Evolutionary conservation across 2,329 filamentous ascomycete genomes (phyloP).

Genomic region (Juglanconis juglandina): DNA sequence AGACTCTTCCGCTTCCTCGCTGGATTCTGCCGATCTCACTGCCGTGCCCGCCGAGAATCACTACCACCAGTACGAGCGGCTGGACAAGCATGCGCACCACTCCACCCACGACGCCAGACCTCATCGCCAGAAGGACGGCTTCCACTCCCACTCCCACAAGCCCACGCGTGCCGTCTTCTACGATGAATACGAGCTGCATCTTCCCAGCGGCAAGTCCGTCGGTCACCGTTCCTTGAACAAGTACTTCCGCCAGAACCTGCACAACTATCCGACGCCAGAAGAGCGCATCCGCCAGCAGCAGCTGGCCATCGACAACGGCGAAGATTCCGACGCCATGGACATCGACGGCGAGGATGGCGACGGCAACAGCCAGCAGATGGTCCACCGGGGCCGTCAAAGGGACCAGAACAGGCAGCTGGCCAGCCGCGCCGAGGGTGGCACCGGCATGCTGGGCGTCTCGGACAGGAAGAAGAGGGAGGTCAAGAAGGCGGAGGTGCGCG

Average conservation of each 20-base stretch:
- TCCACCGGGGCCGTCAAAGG: slow-evolving; percentile 30
- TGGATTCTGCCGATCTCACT: slow-evolving; percentile 80
- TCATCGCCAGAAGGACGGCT: slow-evolving; percentile 73
- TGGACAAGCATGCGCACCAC: slow-evolving; percentile 73
- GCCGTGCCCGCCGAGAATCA: slow-evolving; percentile 73
- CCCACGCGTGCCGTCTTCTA: slow-evolving; percentile 75
- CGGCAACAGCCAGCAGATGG: slow-evolving; percentile 28
- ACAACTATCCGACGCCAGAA: slow-evolving; percentile 73
- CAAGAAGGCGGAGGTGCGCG: slow-evolving; percentile 63
- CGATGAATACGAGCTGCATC: slow-evolving; percentile 89
- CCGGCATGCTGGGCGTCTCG: slow-evolving; percentile 73
- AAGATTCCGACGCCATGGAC: slow-evolving; percentile 31
- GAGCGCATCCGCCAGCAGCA: slow-evolving; percentile 63
- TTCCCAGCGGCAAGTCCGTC: slow-evolving; percentile 83
- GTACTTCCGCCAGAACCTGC: slow-evolving; percentile 91
- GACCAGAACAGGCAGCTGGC: slow-evolving; percentile 54
- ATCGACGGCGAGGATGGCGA: slow-evolving; percentile 39
- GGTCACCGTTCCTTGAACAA: slow-evolving; percentile 83
- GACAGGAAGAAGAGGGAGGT: slow-evolving; percentile 72
- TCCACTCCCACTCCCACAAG: slow-evolving; percentile 79
- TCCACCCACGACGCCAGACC: slow-evolving; percentile 66
- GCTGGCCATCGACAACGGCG: slow-evolving; percentile 52
- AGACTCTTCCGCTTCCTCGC: slow-evolving; percentile 82
- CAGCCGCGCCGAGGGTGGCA: slow-evolving; percentile 67
- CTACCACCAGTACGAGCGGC: slow-evolving; percentile 67